Evolutionary conservation across 257 asterid species (phyloP), one percentile per base, ranked within the genome.

Genomic region (Solanum sejunctum): DNA sequence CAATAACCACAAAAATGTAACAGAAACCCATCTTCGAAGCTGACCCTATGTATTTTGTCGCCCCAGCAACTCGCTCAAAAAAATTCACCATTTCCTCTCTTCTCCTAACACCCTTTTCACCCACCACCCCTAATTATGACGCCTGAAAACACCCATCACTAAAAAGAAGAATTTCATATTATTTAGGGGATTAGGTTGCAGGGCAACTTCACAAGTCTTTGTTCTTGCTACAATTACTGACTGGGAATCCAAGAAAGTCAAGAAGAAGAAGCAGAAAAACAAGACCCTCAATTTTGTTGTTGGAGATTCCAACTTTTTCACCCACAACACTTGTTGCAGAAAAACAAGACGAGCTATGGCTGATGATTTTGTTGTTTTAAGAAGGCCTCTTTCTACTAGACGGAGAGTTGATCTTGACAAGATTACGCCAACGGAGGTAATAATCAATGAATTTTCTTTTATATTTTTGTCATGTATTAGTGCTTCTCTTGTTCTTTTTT

Each of bases 301-400:
- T 69, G 28, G 47, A 32, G 71, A 32, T 18, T 36, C 36, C 16
- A 78, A 2, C 36, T 20, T 23, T 57, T n/a, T 36, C 77, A 16
- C 43, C 45, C 49, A 36, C 13, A 36, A 0, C n/a, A 16, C 8
- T 39, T 54, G 21, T 61, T 83, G 20, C 64, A 57, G 64, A 57
- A 57, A 57, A 57, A 0, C 13, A 57, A 20, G 64, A 3, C 1
- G 20, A 20, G 20, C 13, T 21, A 51, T 88, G 83, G 77, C 88
- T 83, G 95, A 93, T 57, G 95, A 94, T 88, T 91, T 92, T 88
- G 96, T 93, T 57, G 95, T 93, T 91, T 90, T 96, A 39, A 91
- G 90, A 70, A 92, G 94, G 87, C 93, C 95, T 39, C 83, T 61
- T 39, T 84, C 89, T 64, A 85, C 88, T 7, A 93, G 93, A 85